phyloP scores from a whole-genome alignment of 768 basidiomycete species.

The Leucocoprinus leucothites region DNA sequence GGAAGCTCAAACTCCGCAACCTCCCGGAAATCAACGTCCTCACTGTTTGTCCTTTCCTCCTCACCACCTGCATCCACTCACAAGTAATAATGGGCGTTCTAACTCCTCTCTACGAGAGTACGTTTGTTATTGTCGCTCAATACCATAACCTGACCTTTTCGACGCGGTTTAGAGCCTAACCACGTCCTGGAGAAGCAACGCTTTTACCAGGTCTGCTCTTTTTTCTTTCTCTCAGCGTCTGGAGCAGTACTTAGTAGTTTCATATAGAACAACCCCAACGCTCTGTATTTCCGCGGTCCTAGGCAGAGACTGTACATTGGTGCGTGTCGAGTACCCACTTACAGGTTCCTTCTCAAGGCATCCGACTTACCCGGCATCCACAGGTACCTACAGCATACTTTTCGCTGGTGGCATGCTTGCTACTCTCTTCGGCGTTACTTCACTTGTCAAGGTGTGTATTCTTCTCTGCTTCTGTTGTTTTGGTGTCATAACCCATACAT shows the following conservation, averaged over 20 bases:
- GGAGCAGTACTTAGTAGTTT: constrained; percentile 3
- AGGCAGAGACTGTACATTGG: constrained; percentile 64
- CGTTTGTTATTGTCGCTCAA: constrained; percentile 20
- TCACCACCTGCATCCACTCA: constrained; percentile 21
- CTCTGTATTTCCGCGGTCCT: constrained; percentile 60
- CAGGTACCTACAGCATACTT: constrained; percentile 53
- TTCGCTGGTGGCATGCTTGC: constrained; percentile 55
- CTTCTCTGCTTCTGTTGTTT: not conserved
- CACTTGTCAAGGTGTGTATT: constrained; percentile 41
- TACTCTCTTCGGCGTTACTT: constrained; percentile 46
- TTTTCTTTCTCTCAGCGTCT: constrained; percentile 9
- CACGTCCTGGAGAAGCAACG: constrained; percentile 62
- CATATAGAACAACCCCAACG: constrained; percentile 40
- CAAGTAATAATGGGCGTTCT: constrained; percentile 41
- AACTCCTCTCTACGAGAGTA: constrained; percentile 65
- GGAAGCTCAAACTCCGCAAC: constrained; percentile 44
- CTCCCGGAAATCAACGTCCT: constrained; percentile 25
- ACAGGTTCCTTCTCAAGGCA: too few relatives aligned
- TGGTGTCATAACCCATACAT: not conserved
- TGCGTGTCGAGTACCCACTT: constrained; percentile 26
- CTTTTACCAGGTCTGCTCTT: constrained; percentile 57
- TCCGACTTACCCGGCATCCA: constrained; percentile 8
- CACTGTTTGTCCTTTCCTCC: constrained; percentile 15
- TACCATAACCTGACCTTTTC: constrained; percentile 9
- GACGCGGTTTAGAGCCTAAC: constrained; percentile 52